phyloP scores from a whole-genome alignment of 768 basidiomycete genomes.

The Obba rivulosa region DNA sequence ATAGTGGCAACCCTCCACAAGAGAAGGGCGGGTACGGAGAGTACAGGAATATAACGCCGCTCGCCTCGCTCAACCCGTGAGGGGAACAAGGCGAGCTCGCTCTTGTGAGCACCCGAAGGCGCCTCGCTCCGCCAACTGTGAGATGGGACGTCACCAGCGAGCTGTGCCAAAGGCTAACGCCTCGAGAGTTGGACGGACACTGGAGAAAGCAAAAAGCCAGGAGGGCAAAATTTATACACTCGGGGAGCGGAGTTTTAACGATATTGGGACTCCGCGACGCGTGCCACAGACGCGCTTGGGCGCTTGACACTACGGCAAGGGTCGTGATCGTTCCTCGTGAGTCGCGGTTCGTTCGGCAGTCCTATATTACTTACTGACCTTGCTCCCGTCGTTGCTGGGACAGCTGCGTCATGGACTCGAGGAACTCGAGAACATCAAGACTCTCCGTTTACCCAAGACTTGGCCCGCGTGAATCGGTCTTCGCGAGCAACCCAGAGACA shows the following conservation, averaged over 20 bases:
- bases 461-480: constrained; percentile 57
- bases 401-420: constrained; percentile 10
- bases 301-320: background rate
- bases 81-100: constrained; percentile 33
- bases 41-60: constrained; percentile 82
- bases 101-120: constrained; percentile 48
- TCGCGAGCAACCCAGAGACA: constrained; percentile 59
- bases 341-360: no score
- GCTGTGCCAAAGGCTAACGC: constrained; percentile 50
- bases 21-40: constrained; percentile 51
- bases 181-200: constrained; percentile 73
- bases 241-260: constrained; percentile 14
- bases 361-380: no score
- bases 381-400: background rate
- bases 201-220: constrained; percentile 26
- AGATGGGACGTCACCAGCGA: constrained; percentile 60
- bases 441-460: constrained; percentile 41
- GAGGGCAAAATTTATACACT: constrained; percentile 22
- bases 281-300: constrained; percentile 23
- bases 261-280: constrained; percentile 6
- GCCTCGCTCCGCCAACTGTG: constrained; percentile 79
- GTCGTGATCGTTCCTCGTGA: no score
- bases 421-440: constrained; percentile 33
- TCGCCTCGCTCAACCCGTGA: constrained; percentile 38
- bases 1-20: constrained; percentile 51